Evolutionary conservation across 1,284 basidiomycete genomes (phyloP).

Genomic region (Tilletia setariae): DNA sequence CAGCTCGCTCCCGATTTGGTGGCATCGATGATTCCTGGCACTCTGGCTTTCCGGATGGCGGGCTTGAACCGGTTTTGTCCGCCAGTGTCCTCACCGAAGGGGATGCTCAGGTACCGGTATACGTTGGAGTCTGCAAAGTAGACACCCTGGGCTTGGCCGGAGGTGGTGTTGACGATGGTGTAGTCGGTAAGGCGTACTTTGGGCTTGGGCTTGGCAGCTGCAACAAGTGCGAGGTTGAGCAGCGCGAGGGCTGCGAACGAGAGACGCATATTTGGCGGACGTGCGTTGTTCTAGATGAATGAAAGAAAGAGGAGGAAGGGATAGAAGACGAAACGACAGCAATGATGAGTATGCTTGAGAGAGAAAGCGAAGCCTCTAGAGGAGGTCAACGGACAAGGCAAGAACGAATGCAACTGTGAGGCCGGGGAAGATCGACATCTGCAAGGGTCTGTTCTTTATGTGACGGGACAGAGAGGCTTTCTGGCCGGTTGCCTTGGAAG

Average conservation of each 20-base stretch:
- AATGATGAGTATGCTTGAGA: not conserved
- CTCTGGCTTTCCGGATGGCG: conserved; percentile 12
- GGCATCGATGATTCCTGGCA: conserved; percentile 18
- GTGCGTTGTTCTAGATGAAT: not conserved
- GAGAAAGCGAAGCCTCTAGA: not conserved
- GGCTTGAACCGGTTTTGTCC: conserved; percentile 25
- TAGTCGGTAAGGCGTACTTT: not conserved
- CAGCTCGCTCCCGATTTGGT: conserved; percentile 19
- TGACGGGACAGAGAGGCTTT: too few species aligned
- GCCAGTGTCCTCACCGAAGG: conserved; percentile 21
- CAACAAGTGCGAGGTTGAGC: not conserved
- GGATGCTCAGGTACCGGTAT: conserved; percentile 24
- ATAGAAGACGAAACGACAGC: not conserved
- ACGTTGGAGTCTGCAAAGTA: conserved; percentile 16
- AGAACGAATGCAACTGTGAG: too few species aligned
- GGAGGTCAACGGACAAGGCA: not conserved
- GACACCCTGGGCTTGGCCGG: conserved; percentile 21
- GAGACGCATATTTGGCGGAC: not conserved
- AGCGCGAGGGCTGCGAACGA: not conserved
- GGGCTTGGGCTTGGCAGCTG: not conserved
- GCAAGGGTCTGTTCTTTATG: too few species aligned
- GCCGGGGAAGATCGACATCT: too few species aligned
- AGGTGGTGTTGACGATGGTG: conserved; percentile 22
- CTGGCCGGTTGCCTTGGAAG: too few species aligned
- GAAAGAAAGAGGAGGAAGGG: not conserved